Base-by-base conservation (phyloP, 1,284 basidiomycete species). In the Trametes polyzona region DNA sequence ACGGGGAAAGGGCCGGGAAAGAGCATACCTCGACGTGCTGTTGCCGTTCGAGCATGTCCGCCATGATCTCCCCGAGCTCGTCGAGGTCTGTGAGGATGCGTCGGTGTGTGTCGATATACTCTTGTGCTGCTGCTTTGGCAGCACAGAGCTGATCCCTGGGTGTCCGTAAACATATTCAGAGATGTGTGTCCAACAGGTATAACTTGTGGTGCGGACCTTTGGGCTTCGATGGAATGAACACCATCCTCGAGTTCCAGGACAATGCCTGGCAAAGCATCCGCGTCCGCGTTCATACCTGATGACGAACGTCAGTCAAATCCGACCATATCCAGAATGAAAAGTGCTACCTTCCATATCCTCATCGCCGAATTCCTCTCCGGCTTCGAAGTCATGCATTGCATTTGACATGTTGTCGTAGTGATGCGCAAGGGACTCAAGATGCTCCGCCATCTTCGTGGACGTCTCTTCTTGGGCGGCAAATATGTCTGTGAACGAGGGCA, bases 351-450 rank as follows among this genome's bases (percentile, higher is more conserved):
- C 79, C 52, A 92, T 71, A 62, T 93, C 90, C 23, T 86, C 88
- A 51, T 87, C 83, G 10, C 73, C 75, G 57, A 89, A 85, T 12
- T 68, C 75, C 66, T 86, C 84, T 4, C 88, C 87, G 19, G 78
- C 78, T 61, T 91, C 89, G 43, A 77, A 83, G 21, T 88, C 87
- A 46, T 79, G 78, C 55, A 90, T 68, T 0, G 87, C 87, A 54
- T 74, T 73, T 1, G 79, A 80, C 84, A 93, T 92, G 63, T 90
- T 83, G 17, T 86, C 85, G 61, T 87, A 92, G 68, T 93, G 91
- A 3, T 78, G 77, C 1, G 84, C 81, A 29, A 93, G 73, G 61
- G 83, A 85, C 63, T 90, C 87, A 3, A 93, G 69, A 51, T 87
- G 83, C n/a, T 74, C 70, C 0, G 91, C 90, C 90, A 93, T 92